phyloP scores from a whole-genome alignment of 2,329 filamentous ascomycete genomes.

The Scleromitrula shiraiana region DNA sequence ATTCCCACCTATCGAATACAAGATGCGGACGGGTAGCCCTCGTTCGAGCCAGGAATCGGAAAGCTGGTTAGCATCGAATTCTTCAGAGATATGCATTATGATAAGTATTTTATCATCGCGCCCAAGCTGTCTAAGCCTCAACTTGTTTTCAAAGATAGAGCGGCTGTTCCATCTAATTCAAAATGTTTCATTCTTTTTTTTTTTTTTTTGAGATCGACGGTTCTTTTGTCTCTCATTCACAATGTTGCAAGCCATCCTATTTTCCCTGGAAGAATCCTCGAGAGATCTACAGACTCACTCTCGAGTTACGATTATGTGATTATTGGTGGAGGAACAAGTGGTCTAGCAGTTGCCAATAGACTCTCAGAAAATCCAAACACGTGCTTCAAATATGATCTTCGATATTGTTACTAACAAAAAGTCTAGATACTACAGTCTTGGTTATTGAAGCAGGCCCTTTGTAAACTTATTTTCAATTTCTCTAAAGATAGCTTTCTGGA shows the following conservation, averaged over 20 bases:
- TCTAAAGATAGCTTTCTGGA: not conserved
- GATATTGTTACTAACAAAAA: not conserved
- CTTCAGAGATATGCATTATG: no score
- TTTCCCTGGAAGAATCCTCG: not conserved
- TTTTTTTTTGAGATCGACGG: no score
- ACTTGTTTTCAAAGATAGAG: no score
- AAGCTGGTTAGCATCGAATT: no score
- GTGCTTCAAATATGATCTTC: not conserved
- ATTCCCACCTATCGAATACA: no score
- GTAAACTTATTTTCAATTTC: not conserved
- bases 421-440: not conserved
- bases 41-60: no score
- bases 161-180: not conserved
- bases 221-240: not conserved
- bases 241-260: not conserved
- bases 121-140: no score
- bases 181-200: not conserved
- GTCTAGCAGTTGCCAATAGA: constrained; percentile 4
- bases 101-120: no score
- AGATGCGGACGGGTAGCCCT: no score
- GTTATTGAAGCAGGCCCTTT: constrained; percentile 6
- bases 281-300: not conserved
- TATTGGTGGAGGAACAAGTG: constrained; percentile 7
- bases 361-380: not conserved
- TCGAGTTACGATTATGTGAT: constrained; percentile 9